Conservation (phyloP, 768 basidiomycete species). For the Lanmaoa pseudosensibilis region DNA sequence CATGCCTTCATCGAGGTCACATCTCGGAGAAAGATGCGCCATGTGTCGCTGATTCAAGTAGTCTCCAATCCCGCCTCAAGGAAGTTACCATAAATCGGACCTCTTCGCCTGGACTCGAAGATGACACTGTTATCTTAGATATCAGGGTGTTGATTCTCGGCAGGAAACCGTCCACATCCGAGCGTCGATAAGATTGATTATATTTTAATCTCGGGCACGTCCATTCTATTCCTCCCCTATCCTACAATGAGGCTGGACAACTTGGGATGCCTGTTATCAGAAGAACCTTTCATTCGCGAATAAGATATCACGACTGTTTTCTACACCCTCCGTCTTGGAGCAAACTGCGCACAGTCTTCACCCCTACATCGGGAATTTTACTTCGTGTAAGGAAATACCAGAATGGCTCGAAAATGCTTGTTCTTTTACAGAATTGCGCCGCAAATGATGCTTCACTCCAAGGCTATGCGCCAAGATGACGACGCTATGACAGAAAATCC, state of each 20-base stretch:
- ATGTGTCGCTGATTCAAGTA: background rate
- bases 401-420: background rate
- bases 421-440: background rate
- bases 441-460: background rate
- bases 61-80: background rate
- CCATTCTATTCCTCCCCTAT: background rate
- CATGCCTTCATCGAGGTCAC: background rate
- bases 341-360: background rate
- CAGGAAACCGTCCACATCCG: background rate
- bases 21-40: background rate
- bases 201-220: background rate
- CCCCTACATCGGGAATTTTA: background rate
- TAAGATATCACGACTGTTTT: background rate
- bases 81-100: background rate
- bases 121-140: background rate
- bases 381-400: background rate
- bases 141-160: background rate
- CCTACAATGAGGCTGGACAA: background rate
- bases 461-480: conserved; percentile 1
- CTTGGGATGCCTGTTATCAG: background rate
- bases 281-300: background rate
- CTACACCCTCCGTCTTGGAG: background rate
- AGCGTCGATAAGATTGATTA: background rate
- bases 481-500: conserved; percentile 1
- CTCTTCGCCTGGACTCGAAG: background rate